Evolutionary conservation across 768 basidiomycete genomes (phyloP).

Genomic region (Ephemerocybe angulata): DNA sequence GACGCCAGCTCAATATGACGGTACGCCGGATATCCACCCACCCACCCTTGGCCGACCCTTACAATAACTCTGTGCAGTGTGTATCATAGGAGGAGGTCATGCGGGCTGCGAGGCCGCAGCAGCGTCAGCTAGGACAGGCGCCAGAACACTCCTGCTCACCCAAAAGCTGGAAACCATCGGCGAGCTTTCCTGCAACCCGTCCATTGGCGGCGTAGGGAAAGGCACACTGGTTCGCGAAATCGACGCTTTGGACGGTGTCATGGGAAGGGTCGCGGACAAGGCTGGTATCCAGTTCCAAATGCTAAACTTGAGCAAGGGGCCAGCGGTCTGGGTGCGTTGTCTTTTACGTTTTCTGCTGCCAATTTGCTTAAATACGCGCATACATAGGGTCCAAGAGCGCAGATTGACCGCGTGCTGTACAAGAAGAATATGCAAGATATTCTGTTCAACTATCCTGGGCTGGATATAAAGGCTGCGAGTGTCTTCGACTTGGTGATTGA

Average conservation of each 20-base stretch:
- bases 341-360: neutral
- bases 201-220: slow-evolving; percentile 89
- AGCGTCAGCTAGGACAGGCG: slow-evolving; percentile 79
- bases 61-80: slow-evolving; percentile 40
- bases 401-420: slow-evolving; percentile 84
- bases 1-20: slow-evolving; percentile 2
- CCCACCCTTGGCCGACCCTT: neutral
- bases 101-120: slow-evolving; percentile 92
- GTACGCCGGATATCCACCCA: neutral
- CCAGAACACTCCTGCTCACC: slow-evolving; percentile 75
- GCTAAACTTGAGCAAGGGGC: slow-evolving; percentile 79
- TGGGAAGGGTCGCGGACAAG: slow-evolving; percentile 84
- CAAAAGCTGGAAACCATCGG: slow-evolving; percentile 81
- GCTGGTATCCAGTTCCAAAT: slow-evolving; percentile 89
- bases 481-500: slow-evolving; percentile 79
- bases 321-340: slow-evolving; percentile 75
- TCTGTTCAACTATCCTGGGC: slow-evolving; percentile 60
- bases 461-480: slow-evolving; percentile 67
- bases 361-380: no score
- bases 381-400: slow-evolving; percentile 80
- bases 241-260: slow-evolving; percentile 85
- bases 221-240: slow-evolving; percentile 89
- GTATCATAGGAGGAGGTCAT: slow-evolving; percentile 89
- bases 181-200: slow-evolving; percentile 85
- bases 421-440: slow-evolving; percentile 76